phyloP scores from a whole-genome alignment of 2,329 filamentous ascomycete species.

The Neocucurbitaria cava region DNA sequence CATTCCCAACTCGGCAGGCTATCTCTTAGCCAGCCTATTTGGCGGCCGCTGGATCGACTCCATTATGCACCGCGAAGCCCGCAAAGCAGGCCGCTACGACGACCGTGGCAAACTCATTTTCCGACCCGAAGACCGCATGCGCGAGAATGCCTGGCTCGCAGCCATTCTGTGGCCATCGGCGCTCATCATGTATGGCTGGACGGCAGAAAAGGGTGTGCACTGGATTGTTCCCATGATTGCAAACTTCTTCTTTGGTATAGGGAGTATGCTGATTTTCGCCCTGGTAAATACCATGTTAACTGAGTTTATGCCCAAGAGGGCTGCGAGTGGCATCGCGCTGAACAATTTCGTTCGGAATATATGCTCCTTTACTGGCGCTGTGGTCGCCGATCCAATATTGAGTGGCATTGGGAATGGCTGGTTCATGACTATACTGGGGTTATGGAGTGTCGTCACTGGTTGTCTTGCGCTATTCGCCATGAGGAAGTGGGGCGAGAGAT shows the following conservation, averaged over 20 bases:
- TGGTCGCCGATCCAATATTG: conserved; percentile 47
- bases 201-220: conserved; percentile 37
- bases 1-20: conserved; percentile 47
- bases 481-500: conserved; percentile 65
- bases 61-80: conserved; percentile 51
- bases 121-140: conserved; percentile 50
- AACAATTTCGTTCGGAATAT: conserved; percentile 51
- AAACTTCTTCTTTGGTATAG: conserved; percentile 52
- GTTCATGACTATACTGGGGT: conserved; percentile 50
- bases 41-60: conserved; percentile 51
- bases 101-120: conserved; percentile 44
- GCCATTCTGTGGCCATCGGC: conserved; percentile 45
- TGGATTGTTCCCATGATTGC: conserved; percentile 48
- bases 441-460: conserved; percentile 58
- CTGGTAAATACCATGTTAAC: conserved; percentile 50
- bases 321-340: conserved; percentile 46
- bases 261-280: conserved; percentile 49
- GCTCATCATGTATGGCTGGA: conserved; percentile 50
- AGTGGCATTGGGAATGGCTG: conserved; percentile 49
- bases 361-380: conserved; percentile 45
- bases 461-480: conserved; percentile 65
- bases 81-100: conserved; percentile 46
- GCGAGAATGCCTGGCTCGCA: conserved; percentile 50
- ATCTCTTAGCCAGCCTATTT: conserved; percentile 43
- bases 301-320: conserved; percentile 49